These are phyloP conservation scores for Parasitella parasitica DNA, from an alignment of 371 early-diverging fungal species.

Conservation along the genomic window DNA sequence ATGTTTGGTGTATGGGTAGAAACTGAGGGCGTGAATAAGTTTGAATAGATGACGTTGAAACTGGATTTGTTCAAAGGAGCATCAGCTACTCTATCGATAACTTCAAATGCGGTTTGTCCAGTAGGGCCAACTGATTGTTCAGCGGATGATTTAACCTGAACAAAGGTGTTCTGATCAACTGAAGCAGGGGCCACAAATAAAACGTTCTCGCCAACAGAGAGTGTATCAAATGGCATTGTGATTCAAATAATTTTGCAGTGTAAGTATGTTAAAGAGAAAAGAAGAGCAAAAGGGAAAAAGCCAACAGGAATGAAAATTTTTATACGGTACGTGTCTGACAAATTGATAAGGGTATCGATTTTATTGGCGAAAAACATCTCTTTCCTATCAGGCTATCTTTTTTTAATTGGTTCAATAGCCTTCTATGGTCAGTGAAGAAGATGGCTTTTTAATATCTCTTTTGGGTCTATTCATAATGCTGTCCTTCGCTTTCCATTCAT, in stretches of 20 bases:
- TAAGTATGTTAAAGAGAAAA: not conserved
- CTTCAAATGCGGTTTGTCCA: constrained; percentile 41
- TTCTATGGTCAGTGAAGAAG: constrained; percentile 30
- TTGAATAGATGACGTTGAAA: constrained; percentile 40
- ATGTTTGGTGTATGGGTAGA: constrained; percentile 38
- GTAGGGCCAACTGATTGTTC: constrained; percentile 46
- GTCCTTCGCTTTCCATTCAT: constrained; percentile 56
- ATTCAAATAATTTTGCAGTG: not conserved
- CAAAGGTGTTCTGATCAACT: constrained; percentile 31
- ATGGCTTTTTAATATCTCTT: constrained; percentile 34
- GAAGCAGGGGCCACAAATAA: constrained; percentile 41
- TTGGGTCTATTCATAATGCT: constrained; percentile 51
- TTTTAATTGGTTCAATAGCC: constrained; percentile 28
- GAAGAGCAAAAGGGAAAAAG: not conserved
- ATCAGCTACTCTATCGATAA: constrained; percentile 45
- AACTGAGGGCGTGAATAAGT: constrained; percentile 35
- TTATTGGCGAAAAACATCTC: not conserved
- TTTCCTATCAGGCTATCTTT: not conserved
- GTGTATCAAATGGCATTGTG: constrained; percentile 4
- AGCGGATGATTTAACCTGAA: constrained; percentile 25
- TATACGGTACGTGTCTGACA: not conserved
- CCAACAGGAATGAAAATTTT: not conserved
- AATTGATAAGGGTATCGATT: not conserved
- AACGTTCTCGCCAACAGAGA: constrained; percentile 26
- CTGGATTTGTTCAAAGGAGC: constrained; percentile 39